Evolutionary conservation across 768 basidiomycete genomes (phyloP).

Genomic region (Inosperma sp.): DNA sequence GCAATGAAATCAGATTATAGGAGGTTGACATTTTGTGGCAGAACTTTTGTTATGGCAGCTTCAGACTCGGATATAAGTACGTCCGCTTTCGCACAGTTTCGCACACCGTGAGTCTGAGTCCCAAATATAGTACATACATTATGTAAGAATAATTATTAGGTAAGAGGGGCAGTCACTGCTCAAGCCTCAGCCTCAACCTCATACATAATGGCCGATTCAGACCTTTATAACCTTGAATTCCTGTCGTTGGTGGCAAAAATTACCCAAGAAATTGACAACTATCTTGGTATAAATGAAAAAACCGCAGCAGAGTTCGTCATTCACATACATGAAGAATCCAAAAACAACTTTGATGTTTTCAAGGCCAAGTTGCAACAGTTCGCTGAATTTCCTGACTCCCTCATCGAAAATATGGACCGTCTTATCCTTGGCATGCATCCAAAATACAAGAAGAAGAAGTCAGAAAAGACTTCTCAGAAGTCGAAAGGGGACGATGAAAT

Average conservation of each 20-base stretch:
- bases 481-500: constrained; percentile 33
- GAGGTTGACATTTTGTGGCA: too few species aligned
- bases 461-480: constrained; percentile 35
- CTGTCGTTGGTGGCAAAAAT: constrained; percentile 90
- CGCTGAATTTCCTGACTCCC: constrained; percentile 85
- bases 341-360: constrained; percentile 70
- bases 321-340: constrained; percentile 78
- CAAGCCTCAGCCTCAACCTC: too few species aligned
- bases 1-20: too few species aligned
- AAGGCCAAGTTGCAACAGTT: constrained; percentile 70
- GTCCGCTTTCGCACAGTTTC: too few species aligned
- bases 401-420: constrained; percentile 90
- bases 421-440: constrained; percentile 93
- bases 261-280: constrained; percentile 88
- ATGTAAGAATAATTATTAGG: too few species aligned
- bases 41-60: too few species aligned
- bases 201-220: constrained; percentile 55
- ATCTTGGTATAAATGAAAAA: constrained; percentile 82
- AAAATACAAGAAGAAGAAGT: constrained; percentile 79
- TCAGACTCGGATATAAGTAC: too few species aligned
- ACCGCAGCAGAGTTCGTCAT: constrained; percentile 95
- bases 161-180: too few species aligned
- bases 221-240: constrained; percentile 89
- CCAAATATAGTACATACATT: too few species aligned
- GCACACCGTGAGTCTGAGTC: too few species aligned